These are phyloP conservation scores for Debaryomyces fabryi DNA, from an alignment of 1,139 yeast genomes.

Conservation along the genomic window DNA sequence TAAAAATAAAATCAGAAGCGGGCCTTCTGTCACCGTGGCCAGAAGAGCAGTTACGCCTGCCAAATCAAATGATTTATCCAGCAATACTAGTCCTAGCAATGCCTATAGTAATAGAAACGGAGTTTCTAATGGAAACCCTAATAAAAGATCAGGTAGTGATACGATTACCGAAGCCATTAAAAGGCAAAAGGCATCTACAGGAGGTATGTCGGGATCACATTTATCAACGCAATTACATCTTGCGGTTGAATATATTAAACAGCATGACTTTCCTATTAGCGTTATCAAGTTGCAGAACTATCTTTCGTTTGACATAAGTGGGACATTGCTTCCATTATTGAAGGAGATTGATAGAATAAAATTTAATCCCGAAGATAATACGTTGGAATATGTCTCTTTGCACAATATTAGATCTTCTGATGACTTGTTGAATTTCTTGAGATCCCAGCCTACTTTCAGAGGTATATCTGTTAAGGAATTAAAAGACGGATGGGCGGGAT, in stretches of 20 bases:
- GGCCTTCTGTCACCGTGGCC: conserved; percentile 45
- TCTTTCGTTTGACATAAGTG: conserved; percentile 51
- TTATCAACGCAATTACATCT: conserved; percentile 78
- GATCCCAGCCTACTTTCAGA: conserved; percentile 83
- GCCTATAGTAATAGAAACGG: not conserved
- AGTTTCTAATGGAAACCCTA: conserved; percentile 5
- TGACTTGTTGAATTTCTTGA: conserved; percentile 72
- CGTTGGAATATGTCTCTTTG: conserved; percentile 84
- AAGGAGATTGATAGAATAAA: conserved; percentile 76
- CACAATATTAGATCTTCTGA: conserved; percentile 84
- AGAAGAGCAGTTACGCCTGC: conserved; percentile 25
- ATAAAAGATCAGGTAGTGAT: conserved; percentile 26
- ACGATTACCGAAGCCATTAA: conserved; percentile 39
- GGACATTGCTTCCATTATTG: conserved; percentile 64
- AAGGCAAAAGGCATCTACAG: conserved; percentile 34
- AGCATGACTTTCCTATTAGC: conserved; percentile 68
- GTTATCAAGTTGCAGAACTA: conserved; percentile 63
- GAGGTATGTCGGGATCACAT: conserved; percentile 55
- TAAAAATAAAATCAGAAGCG: conserved; percentile 50
- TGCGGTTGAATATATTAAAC: conserved; percentile 84
- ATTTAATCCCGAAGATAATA: conserved; percentile 58
- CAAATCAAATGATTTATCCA: conserved; percentile 11
- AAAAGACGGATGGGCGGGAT: conserved; percentile 97
- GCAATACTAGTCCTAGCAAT: not conserved
- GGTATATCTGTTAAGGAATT: conserved; percentile 89